Evolutionary conservation across 495 filamentous ascomycete species (phyloP), one percentile per base, ranked within the genome.

Genomic region (Penicillium lividum): DNA sequence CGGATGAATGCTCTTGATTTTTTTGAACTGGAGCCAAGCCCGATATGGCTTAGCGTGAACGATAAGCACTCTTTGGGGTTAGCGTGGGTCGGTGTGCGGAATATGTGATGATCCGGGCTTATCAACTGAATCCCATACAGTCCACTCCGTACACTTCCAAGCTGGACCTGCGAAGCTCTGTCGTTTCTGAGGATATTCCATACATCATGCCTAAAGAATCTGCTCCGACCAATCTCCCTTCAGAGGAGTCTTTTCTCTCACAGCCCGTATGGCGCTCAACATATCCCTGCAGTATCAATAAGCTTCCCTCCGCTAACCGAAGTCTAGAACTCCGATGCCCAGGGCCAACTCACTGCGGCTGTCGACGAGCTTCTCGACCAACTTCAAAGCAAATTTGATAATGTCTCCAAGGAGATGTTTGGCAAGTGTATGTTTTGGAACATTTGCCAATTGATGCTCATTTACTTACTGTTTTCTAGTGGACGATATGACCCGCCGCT

Each of bases 401-500:
- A 81, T 36, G 83, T 96, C 4, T 92, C 89, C 0, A 84, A 82
- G 51, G 92, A 96, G 68, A 86, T 98, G 48, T 91, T 96, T 64
- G 82, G 87, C 38, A 97, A 97, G 72, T 89, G 92, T 96, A 75
- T 47, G 86, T 78, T 46, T 4, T 40, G 3, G 7, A 5, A 10
- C 11, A 13, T 10, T 27, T 7, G n/a, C 30, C 9, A 11, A 11
- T 13, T 16, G 11, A 4, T 36, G 16, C 33, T 25, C 16, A 22
- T 30, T 5, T 36, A 46, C 55, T 62, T 34, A 66, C 53, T 52
- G 25, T 42, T 22, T 38, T 15, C 44, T 60, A 97, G 92, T 98
- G 86, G 93, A 98, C 65, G 94, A 97, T 54, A 97, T 98, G 93
- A 87, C 91, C 11, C 81, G 87, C 58, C 88, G 93, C 16, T 74